Evolutionary conservation across 2,329 filamentous ascomycete species (phyloP), one percentile per base, ranked within the genome.

Genomic region (Gliomastix tumulicola): DNA sequence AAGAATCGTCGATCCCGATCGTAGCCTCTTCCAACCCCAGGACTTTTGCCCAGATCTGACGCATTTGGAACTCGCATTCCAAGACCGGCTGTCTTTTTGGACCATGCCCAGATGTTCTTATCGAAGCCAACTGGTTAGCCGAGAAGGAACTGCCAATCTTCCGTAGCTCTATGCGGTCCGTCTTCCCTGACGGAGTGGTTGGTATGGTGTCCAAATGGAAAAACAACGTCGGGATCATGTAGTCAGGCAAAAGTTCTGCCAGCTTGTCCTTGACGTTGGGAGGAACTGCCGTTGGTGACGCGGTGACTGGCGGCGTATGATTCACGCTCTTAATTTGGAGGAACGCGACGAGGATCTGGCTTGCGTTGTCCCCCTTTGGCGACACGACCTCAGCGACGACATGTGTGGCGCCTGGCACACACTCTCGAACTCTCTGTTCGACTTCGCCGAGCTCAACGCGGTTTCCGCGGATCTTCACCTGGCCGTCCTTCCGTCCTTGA

Each of bases 381-480:
- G 15, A 7, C 9, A 36, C 15, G 15, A 36, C 19, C 5, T 38
- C 35, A 8, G 38, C 39, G 4, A 43, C 41, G 17, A 44, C 42
- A 7, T 44, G 44, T 6, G 43, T 42, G 10, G 44, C 32, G 3
- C 39, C 37, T n/a, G 16, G 45, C 34, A 22, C 43, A 43, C 11
- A 16, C 20, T 31, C 40, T 7, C 44, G 40, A 3, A 46, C 36
- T 13, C 19, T 13, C 20, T 47, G n/a, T 18, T 32, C 45, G 5
- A 40, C 34, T 13, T 48, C 45, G 2, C 36, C 43, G 0, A 70
- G 55, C 49, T 69, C 76, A 37, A 73, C 57, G 34, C 71, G 49
- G 32, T 65, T 74, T 27, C 78, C 76, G 15, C 63, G 60, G 9
- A 78, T 51, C 44, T 79, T 79, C 27, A 77, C 61, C 47, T 78